Evolutionary conservation across 352 stramenopile species (phyloP), one percentile per base, ranked within the genome.

Genomic region (Phytophthora cactorum): DNA sequence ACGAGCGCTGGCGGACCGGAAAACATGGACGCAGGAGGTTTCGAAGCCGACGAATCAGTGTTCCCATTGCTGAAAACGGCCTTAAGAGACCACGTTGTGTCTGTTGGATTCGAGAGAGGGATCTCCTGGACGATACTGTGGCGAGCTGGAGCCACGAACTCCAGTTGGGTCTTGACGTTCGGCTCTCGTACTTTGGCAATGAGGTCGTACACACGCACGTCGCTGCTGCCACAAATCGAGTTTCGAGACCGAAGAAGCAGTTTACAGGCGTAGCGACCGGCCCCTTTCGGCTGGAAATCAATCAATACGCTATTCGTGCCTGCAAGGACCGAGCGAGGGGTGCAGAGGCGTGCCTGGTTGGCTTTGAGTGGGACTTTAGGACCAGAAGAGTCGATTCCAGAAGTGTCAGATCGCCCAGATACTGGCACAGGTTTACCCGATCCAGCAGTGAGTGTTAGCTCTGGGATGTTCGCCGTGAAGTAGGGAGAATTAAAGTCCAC

Each of bases 91-190:
- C 94, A 98, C 3, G 75, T 66, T n/a, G 80, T 72, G 25, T 96
- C 85, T 0, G 89, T 93, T 4, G 85, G 90, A 56, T 98, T 98
- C 10, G 85, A 82, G 1, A 98, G 70, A 9, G 94, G 94, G 29
- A 98, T 97, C 32, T 96, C 88, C 58, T 98, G 94, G 0, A 90
- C 74, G 45, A 98, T 96, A 22, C 63, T 93, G 65, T 97, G 89
- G 0, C 93, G 65, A 6, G 94, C 92, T 2, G 92, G 93, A 0
- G 89, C 86, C 3, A 82, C 84, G 52, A 98, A 98, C 36, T 97
- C 91, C 10, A 98, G 70, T 17, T 87, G 77, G 5, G 89, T 96
- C 70, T 86, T 92, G 9, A 97, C 75, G 17, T 86, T 90, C 9
- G 89, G 89, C 39, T 95, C 91, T 17, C 90, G 95, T 27, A 97